These are phyloP conservation scores for Avicennia marina DNA, from an alignment of 257 asterid species.

Conservation along the genomic window DNA sequence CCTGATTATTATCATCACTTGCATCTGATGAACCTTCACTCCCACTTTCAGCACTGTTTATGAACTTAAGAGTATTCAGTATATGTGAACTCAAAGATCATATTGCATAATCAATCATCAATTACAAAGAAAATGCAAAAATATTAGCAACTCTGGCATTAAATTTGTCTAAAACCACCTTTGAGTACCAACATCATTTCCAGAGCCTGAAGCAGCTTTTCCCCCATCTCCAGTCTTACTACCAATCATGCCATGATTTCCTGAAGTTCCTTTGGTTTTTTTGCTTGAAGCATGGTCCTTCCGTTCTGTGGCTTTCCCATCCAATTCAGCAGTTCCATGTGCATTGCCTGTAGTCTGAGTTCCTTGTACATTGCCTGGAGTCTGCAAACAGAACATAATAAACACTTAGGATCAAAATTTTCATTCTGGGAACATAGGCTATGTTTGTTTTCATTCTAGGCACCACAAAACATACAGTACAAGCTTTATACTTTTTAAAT, in stretches of 20 bases:
- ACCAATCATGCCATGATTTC: too few relatives aligned
- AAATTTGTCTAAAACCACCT: constrained; percentile 55
- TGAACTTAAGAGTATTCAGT: neutral
- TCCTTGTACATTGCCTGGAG: constrained; percentile 15
- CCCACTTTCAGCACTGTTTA: constrained; percentile 66
- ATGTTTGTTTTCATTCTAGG: too few relatives aligned
- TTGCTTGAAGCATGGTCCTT: constrained; percentile 44
- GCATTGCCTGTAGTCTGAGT: constrained; percentile 14
- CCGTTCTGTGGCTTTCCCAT: constrained; percentile 46
- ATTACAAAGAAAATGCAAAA: neutral
- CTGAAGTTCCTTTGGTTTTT: constrained; percentile 38
- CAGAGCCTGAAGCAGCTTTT: constrained; percentile 64
- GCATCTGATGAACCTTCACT: constrained; percentile 71
- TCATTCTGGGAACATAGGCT: neutral
- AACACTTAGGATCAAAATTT: constrained; percentile 11
- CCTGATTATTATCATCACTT: constrained; percentile 63
- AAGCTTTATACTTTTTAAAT: too few relatives aligned
- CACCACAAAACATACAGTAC: too few relatives aligned
- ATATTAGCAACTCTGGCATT: too few relatives aligned
- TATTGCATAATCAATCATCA: neutral
- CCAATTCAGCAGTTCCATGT: constrained; percentile 44
- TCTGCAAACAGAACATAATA: constrained; percentile 21
- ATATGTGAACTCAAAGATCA: neutral
- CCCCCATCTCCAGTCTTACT: constrained; percentile 45
- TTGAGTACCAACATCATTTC: constrained; percentile 67